Evolutionary conservation across 768 basidiomycete genomes (phyloP).

Genomic region (Termitomyces sp.): DNA sequence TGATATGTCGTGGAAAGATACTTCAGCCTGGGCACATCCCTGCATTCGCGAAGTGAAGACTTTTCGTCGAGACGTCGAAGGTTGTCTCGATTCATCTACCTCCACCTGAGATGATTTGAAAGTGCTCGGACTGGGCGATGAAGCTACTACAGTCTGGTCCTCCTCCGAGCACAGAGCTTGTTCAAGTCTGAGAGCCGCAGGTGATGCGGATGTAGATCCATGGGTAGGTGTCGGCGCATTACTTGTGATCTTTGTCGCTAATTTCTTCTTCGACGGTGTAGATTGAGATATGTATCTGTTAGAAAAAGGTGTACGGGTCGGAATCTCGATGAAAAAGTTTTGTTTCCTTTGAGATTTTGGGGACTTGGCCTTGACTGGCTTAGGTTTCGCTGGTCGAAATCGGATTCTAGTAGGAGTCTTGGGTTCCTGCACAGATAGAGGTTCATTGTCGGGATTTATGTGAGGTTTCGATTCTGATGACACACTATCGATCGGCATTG

Average conservation of each 20-base stretch:
- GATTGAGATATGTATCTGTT: no score
- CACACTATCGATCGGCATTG: background rate
- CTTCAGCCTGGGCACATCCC: no score
- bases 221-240: background rate
- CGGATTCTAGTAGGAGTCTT: background rate
- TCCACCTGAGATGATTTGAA: no score
- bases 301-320: background rate
- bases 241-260: background rate
- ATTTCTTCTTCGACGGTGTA: background rate
- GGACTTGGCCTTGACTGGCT: background rate
- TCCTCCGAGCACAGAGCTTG: no score
- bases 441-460: background rate
- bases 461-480: background rate
- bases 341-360: background rate
- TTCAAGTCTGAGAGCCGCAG: no score
- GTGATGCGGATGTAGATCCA: no score
- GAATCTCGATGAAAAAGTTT: background rate
- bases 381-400: background rate
- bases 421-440: background rate
- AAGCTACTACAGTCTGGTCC: no score
- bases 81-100: no score
- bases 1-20: constrained; percentile 22
- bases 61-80: background rate
- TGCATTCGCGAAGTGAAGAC: no score
- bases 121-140: no score